Conservation (phyloP, 2,329 filamentous ascomycete species). For the Sclerotinia minor region DNA sequence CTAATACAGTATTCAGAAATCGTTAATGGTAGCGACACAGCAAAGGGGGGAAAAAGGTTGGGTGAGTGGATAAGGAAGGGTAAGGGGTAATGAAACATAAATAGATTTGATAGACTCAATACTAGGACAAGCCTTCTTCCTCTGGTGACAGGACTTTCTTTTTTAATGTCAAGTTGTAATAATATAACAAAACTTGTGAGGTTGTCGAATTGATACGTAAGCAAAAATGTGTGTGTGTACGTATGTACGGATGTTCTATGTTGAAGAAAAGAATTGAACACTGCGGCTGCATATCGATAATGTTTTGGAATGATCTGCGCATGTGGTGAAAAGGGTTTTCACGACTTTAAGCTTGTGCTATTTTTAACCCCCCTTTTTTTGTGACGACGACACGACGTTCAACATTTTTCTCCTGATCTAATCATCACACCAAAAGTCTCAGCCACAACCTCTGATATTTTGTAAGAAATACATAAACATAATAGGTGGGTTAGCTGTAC, state of each 20-base stretch:
- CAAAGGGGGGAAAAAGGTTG: background rate
- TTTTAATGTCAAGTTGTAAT: background rate
- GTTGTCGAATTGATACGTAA: too few relatives aligned
- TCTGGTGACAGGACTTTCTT: background rate
- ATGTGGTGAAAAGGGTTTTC: background rate
- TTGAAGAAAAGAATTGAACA: background rate
- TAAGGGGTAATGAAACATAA: background rate
- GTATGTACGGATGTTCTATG: too few relatives aligned
- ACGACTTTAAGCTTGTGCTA: background rate
- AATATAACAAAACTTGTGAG: too few relatives aligned
- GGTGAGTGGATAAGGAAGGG: background rate
- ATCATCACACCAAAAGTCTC: background rate
- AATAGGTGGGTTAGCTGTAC: too few relatives aligned
- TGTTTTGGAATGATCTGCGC: constrained; percentile 2
- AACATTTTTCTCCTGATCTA: background rate
- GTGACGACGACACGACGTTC: background rate
- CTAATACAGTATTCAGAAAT: background rate
- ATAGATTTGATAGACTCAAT: too few relatives aligned
- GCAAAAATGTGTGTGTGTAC: too few relatives aligned
- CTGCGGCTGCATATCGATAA: background rate
- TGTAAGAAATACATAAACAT: too few relatives aligned
- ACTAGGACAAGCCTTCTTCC: background rate
- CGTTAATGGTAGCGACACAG: background rate
- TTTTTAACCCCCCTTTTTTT: background rate
- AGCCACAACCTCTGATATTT: background rate